A percentile compares a stretch with the other conserved stretches of the same genome.
These are phyloP conservation scores for Lactarius sp. DNA, from an alignment of 768 basidiomycete species.

Conservation along the genomic window DNA sequence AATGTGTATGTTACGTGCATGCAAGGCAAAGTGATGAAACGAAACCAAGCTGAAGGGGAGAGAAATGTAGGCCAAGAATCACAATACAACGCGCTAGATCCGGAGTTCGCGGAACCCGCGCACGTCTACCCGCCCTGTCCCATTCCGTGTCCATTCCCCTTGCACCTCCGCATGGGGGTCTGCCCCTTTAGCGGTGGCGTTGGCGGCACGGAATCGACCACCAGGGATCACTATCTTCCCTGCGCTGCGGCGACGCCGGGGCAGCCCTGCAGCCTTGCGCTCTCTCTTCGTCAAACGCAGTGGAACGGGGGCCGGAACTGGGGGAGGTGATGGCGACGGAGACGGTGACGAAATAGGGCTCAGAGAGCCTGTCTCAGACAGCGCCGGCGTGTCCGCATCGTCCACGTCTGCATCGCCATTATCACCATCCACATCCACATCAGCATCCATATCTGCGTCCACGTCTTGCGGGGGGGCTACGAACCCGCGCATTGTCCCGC, in stretches of 20 bases:
- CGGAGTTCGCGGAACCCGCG: conserved; percentile 73
- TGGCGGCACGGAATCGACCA: conserved; percentile 43
- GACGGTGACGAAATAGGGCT: conserved; percentile 33
- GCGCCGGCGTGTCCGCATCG: conserved; percentile 37
- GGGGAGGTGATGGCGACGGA: conserved; percentile 28
- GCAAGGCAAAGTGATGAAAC: neutral
- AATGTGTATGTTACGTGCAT: conserved; percentile 8
- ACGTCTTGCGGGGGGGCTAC: conserved; percentile 11
- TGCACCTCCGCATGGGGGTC: conserved; percentile 31
- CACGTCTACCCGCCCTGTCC: conserved; percentile 68
- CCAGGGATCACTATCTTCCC: conserved; percentile 64
- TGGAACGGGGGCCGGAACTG: conserved; percentile 31
- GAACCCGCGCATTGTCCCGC: conserved; percentile 15
- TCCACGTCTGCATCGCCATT: conserved; percentile 27
- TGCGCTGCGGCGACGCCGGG: conserved; percentile 46
- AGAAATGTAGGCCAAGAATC: neutral
- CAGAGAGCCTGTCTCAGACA: conserved; percentile 37
- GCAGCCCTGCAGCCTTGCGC: conserved; percentile 63
- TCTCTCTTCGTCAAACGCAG: conserved; percentile 57
- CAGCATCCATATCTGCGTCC: conserved; percentile 32
- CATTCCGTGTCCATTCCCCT: conserved; percentile 61
- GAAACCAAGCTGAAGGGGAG: neutral
- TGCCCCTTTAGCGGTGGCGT: conserved; percentile 27
- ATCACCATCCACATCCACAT: conserved; percentile 29
- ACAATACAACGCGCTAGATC: conserved; percentile 39